Percentiles rank a stretch among this genome's conserved stretches.
These are phyloP conservation scores for Friedmanniomyces simplex DNA, from an alignment of 495 filamentous ascomycete genomes.

Conservation along the genomic window DNA sequence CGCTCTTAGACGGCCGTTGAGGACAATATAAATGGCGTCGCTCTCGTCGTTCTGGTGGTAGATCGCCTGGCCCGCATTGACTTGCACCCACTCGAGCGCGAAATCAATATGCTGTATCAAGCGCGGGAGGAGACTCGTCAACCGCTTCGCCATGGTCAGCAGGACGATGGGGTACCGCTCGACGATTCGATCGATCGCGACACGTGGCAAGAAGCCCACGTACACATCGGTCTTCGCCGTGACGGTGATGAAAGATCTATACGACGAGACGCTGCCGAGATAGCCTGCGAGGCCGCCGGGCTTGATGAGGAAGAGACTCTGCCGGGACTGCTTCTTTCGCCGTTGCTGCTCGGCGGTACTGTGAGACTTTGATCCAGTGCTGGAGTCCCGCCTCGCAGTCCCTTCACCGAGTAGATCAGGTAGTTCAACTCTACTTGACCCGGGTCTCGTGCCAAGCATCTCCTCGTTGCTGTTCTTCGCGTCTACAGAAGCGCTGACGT, in stretches of 20 bases:
- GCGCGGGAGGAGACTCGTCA: slow-evolving; percentile 82
- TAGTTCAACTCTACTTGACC: neutral
- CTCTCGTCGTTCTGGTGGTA: slow-evolving; percentile 92
- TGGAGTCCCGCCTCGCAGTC: slow-evolving; percentile 35
- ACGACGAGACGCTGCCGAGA: slow-evolving; percentile 83
- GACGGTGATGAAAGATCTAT: slow-evolving; percentile 92
- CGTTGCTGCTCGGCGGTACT: slow-evolving; percentile 34
- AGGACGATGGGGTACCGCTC: slow-evolving; percentile 86
- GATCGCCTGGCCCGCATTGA: slow-evolving; percentile 86
- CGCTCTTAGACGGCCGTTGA: slow-evolving; percentile 79
- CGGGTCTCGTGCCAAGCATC: slow-evolving; percentile 26
- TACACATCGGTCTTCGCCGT: slow-evolving; percentile 97
- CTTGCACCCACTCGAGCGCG: slow-evolving; percentile 94
- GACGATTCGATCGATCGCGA: slow-evolving; percentile 80
- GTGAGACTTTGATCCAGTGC: neutral
- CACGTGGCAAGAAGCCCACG: slow-evolving; percentile 83
- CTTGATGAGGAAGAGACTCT: slow-evolving; percentile 84
- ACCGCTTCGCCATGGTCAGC: slow-evolving; percentile 85
- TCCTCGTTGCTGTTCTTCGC: slow-evolving; percentile 31
- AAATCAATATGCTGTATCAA: slow-evolving; percentile 96
- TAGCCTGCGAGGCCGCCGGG: slow-evolving; percentile 93
- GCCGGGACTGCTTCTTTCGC: slow-evolving; percentile 42
- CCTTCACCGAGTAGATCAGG: slow-evolving; percentile 20
- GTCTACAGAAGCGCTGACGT: slow-evolving; percentile 66
- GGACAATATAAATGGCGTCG: slow-evolving; percentile 94